phyloP scores from a whole-genome alignment of 768 basidiomycete genomes.

The Pleurotus sapidus region DNA sequence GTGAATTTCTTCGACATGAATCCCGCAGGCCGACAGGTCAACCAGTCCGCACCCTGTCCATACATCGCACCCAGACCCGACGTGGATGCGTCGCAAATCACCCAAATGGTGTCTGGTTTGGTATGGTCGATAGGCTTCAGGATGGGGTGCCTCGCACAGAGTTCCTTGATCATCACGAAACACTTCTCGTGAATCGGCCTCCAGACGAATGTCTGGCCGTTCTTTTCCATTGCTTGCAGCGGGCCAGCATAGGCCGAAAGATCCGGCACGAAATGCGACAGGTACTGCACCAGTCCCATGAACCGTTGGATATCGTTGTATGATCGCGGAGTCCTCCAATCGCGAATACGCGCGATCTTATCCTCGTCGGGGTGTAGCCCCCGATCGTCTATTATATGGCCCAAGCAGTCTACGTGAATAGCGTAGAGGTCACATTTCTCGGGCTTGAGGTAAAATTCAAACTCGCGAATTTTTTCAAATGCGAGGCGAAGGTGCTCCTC shows the following conservation, averaged over 20 bases:
- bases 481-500: constrained; percentile 27
- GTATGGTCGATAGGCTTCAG: constrained; percentile 18
- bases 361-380: constrained; percentile 33
- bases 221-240: constrained; percentile 22
- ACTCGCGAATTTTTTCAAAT: constrained; percentile 23
- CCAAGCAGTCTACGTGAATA: constrained; percentile 29
- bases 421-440: constrained; percentile 32
- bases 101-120: constrained; percentile 19
- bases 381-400: constrained; percentile 34
- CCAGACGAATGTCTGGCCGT: constrained; percentile 26
- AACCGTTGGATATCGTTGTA: constrained; percentile 36
- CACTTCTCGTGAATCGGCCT: constrained; percentile 19
- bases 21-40: too few relatives aligned
- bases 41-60: too few relatives aligned
- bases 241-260: constrained; percentile 28
- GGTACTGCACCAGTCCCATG: constrained; percentile 36
- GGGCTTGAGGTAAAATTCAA: constrained; percentile 27
- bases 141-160: constrained; percentile 18
- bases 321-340: constrained; percentile 29
- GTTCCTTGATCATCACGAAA: constrained; percentile 19
- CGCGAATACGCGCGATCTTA: constrained; percentile 28
- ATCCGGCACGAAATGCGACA: constrained; percentile 33
- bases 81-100: constrained; percentile 23
- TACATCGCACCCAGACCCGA: constrained; percentile 21
- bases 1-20: too few relatives aligned